These are phyloP conservation scores for Stenocarpella maydis DNA, from an alignment of 2,329 filamentous ascomycete species.

Conservation along the genomic window DNA sequence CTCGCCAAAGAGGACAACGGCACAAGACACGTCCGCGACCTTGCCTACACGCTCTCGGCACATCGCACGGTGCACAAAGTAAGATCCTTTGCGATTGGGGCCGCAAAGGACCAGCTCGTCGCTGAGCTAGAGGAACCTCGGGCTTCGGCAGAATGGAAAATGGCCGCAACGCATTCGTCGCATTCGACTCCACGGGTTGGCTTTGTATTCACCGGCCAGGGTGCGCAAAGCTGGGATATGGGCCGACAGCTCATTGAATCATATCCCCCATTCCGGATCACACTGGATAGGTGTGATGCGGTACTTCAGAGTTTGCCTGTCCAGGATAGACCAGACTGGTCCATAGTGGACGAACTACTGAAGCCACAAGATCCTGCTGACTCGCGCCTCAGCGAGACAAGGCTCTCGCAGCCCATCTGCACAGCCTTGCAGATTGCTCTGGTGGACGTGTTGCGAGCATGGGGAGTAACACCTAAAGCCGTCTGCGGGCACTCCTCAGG, in stretches of 20 bases:
- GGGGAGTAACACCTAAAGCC: conserved; percentile 37
- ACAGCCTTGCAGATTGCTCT: conserved; percentile 51
- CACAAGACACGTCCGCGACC: conserved; percentile 32
- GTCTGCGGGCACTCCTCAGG: conserved; percentile 43
- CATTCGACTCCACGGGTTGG: background rate
- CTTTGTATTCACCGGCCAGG: conserved; percentile 46
- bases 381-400: conserved; percentile 27
- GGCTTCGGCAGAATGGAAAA: conserved; percentile 7
- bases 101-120: background rate
- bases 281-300: conserved; percentile 1
- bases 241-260: conserved; percentile 36
- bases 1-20: background rate
- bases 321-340: conserved; percentile 20
- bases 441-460: conserved; percentile 43
- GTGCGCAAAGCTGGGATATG: conserved; percentile 46
- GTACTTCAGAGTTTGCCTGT: background rate
- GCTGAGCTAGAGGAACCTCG: conserved; percentile 2
- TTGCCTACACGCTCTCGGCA: conserved; percentile 40
- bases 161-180: background rate
- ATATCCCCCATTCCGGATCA: background rate
- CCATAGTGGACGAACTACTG: conserved; percentile 12
- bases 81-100: conserved; percentile 31
- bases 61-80: conserved; percentile 33
- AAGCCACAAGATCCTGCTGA: background rate
- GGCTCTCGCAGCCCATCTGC: conserved; percentile 39